Conservation (phyloP, 257 asterid species). For the Ocimum tenuiflorum region DNA sequence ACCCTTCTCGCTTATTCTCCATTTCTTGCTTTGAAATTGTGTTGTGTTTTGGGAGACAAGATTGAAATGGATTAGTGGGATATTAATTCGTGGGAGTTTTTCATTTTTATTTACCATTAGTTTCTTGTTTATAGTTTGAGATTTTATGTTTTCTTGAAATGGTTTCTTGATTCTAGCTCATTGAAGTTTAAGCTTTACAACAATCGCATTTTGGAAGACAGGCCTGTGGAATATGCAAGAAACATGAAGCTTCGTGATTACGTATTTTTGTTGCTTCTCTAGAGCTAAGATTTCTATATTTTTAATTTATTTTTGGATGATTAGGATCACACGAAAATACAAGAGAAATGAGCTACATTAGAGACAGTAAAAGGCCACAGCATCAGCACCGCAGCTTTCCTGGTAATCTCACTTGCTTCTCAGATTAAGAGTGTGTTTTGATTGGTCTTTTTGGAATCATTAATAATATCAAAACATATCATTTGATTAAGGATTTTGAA, state of each 20-base stretch:
- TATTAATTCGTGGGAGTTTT: neutral
- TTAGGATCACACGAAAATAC: constrained; percentile 39
- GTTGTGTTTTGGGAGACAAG: neutral
- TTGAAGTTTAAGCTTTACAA: no score
- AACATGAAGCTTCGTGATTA: no score
- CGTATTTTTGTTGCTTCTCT: no score
- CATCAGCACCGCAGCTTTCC: constrained; percentile 17
- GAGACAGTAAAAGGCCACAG: constrained; percentile 26
- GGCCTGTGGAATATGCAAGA: no score
- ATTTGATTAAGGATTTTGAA: no score
- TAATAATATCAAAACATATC: no score
- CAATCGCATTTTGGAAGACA: no score
- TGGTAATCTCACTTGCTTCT: constrained; percentile 23
- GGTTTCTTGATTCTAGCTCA: neutral
- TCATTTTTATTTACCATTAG: neutral
- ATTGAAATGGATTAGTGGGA: neutral
- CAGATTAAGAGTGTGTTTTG: neutral
- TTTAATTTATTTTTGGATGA: neutral
- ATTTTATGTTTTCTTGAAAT: no score
- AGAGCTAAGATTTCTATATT: no score
- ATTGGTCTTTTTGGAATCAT: no score
- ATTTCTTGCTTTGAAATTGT: neutral
- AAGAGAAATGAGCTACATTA: constrained; percentile 9
- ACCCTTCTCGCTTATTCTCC: neutral
- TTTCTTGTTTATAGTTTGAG: neutral